phyloP scores from a whole-genome alignment of 1,139 yeast genomes.

The Geotrichum macrosporum region DNA sequence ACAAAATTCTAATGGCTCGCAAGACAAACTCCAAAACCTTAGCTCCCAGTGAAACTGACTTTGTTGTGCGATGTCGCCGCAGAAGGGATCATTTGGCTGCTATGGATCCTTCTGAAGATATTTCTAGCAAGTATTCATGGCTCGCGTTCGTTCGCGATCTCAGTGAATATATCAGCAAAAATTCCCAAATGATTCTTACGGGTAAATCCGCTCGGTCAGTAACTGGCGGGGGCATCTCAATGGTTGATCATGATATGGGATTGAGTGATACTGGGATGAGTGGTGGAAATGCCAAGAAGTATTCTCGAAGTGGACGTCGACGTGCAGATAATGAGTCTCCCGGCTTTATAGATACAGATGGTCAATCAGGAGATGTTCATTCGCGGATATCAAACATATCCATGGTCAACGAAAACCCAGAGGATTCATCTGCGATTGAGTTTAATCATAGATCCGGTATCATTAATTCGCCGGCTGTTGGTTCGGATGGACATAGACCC shows the following conservation, averaged over 20 bases:
- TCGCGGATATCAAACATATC: slow-evolving; percentile 1
- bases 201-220: slow-evolving; percentile 14
- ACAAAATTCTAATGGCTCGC: slow-evolving; percentile 47
- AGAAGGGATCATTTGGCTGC: slow-evolving; percentile 59
- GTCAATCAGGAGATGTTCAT: neutral
- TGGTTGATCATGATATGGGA: neutral
- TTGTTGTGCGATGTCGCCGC: slow-evolving; percentile 62
- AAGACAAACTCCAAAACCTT: slow-evolving; percentile 35
- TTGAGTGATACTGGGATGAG: neutral
- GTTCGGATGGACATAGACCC: neutral
- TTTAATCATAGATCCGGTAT: neutral
- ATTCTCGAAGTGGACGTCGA: neutral
- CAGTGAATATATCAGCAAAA: slow-evolving; percentile 71
- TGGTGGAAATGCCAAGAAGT: neutral
- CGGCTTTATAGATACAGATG: neutral
- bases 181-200: slow-evolving; percentile 37
- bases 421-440: neutral
- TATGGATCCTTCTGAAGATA: slow-evolving; percentile 45
- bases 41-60: slow-evolving; percentile 69
- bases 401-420: slow-evolving; percentile 1
- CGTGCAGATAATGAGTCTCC: slow-evolving; percentile 1
- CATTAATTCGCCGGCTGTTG: neutral
- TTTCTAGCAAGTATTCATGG: slow-evolving; percentile 69
- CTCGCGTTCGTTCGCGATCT: slow-evolving; percentile 65
- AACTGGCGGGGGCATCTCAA: neutral